Percentiles rank a stretch among this genome's conserved stretches.
Evolutionary conservation across 257 asterid species (phyloP).

Genomic region (Solanum appendiculatum): DNA sequence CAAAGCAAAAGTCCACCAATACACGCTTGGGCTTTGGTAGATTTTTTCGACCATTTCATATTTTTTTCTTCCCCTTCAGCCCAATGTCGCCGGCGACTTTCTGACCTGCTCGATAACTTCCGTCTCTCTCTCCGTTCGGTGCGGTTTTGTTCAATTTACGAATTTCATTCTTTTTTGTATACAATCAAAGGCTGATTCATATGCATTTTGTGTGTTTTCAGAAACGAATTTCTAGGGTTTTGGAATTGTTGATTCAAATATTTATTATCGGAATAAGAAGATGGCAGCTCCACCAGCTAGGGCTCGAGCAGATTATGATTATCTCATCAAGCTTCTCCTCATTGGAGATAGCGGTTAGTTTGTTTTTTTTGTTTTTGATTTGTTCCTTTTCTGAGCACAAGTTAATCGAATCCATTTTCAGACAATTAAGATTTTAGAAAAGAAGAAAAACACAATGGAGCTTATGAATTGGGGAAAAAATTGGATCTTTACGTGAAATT

Average conservation of each 20-base stretch:
- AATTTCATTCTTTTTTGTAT: neutral
- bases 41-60: neutral
- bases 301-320: constrained; percentile 26
- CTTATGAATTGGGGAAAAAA: neutral
- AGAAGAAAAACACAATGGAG: neutral
- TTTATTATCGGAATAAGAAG: neutral
- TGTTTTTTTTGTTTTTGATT: neutral
- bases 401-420: neutral
- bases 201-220: neutral
- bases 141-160: neutral
- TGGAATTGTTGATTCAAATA: neutral
- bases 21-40: neutral
- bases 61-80: neutral
- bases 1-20: neutral
- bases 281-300: constrained; percentile 28
- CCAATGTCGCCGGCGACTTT: neutral
- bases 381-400: neutral
- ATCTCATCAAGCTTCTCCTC: constrained; percentile 22
- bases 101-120: neutral
- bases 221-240: constrained; percentile 6
- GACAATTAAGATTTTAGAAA: neutral
- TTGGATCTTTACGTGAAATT: neutral
- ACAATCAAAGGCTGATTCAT: neutral
- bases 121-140: neutral
- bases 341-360: constrained; percentile 29